Evolutionary conservation across 805 yeast species (phyloP).

Genomic region (Hanseniaspora meyeri): DNA sequence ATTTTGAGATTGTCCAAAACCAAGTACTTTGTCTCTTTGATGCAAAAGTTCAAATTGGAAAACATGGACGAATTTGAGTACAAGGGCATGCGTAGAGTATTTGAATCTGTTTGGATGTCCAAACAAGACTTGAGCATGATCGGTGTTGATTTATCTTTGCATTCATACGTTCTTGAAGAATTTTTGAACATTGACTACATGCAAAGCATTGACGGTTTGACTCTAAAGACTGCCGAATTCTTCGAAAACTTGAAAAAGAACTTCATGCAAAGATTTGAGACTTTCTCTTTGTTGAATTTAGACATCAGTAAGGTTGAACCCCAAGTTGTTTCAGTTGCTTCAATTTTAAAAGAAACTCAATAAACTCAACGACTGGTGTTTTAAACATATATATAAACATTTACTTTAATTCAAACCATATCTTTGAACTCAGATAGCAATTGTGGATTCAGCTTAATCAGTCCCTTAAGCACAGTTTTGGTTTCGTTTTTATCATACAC

Average conservation of each 20-base stretch:
- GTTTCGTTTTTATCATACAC: not conserved
- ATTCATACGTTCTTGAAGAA: slow-evolving; percentile 28
- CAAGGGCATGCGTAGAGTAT: slow-evolving; percentile 26
- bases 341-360: slow-evolving; percentile 16
- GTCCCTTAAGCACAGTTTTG: not conserved
- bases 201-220: slow-evolving; percentile 17
- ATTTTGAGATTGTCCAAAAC: slow-evolving; percentile 22
- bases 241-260: slow-evolving; percentile 26
- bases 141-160: slow-evolving; percentile 24
- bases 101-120: slow-evolving; percentile 24
- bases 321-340: slow-evolving; percentile 22
- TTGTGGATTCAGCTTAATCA: not conserved
- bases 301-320: slow-evolving; percentile 21
- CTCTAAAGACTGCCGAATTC: slow-evolving; percentile 17
- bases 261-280: slow-evolving; percentile 23
- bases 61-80: slow-evolving; percentile 19
- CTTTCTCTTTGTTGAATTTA: slow-evolving; percentile 21
- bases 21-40: slow-evolving; percentile 24
- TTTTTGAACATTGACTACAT: slow-evolving; percentile 28
- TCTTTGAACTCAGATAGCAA: slow-evolving; percentile 1
- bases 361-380: too few species aligned
- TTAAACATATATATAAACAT: not conserved
- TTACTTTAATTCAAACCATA: not conserved
- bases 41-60: slow-evolving; percentile 18
- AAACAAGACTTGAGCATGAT: slow-evolving; percentile 22